Percentiles rank a stretch among this genome's conserved stretches.
Conservation (phyloP, 176 grass and related monocot species). For the Phyllostachys edulis region DNA sequence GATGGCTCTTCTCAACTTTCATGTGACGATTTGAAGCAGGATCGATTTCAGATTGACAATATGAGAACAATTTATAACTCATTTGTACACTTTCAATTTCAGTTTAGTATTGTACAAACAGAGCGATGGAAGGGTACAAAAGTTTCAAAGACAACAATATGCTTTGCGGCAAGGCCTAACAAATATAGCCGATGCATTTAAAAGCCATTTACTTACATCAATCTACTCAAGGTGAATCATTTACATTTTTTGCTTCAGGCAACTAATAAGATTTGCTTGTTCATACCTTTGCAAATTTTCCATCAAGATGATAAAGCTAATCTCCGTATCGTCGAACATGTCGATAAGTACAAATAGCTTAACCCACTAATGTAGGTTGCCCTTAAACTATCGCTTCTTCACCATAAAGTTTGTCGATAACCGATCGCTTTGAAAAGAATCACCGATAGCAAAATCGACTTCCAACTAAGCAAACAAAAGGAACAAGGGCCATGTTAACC, state of each 20-base stretch:
- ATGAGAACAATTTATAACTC: conserved; percentile 10
- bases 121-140: not conserved
- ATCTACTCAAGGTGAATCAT: conserved; percentile 2
- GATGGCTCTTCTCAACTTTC: conserved; percentile 12
- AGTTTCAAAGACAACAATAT: not conserved
- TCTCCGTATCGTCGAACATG: conserved; percentile 94
- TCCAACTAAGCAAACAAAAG: conserved; percentile 63
- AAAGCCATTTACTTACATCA: not conserved
- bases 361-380: conserved; percentile 77
- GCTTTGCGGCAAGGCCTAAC: conserved; percentile 5
- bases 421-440: conserved; percentile 63
- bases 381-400: conserved; percentile 82
- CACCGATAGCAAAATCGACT: conserved; percentile 52
- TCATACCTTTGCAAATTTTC: conserved; percentile 99
- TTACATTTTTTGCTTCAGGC: conserved; percentile 14
- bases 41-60: conserved; percentile 11
- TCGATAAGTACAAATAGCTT: conserved; percentile 82
- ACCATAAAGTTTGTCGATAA: conserved; percentile 50
- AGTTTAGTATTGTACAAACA: conserved; percentile 1
- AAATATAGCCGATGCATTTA: not conserved
- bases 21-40: conserved; percentile 10
- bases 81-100: not conserved
- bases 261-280: conserved; percentile 10
- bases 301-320: conserved; percentile 98
- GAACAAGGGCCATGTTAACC: conserved; percentile 15